Conservation (phyloP, 2,329 filamentous ascomycete species). For the Claviceps sp. region DNA sequence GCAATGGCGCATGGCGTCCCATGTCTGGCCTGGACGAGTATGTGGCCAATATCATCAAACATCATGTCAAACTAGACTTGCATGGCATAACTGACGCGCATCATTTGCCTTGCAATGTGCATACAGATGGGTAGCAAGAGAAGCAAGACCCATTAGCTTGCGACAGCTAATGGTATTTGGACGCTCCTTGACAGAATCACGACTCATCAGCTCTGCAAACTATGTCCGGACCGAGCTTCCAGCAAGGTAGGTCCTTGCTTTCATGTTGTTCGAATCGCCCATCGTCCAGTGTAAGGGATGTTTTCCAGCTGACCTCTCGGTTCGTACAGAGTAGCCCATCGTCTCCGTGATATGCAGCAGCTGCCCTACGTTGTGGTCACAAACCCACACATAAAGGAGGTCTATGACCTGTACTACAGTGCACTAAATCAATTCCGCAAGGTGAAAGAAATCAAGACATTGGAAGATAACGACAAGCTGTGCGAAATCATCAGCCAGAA, state of each 20-base stretch:
- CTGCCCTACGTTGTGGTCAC: slow-evolving; percentile 90
- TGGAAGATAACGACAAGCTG: slow-evolving; percentile 81
- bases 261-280: background rate
- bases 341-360: slow-evolving; percentile 92
- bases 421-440: slow-evolving; percentile 89
- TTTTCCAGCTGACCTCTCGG: background rate
- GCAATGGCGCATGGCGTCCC: slow-evolving; percentile 42
- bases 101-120: background rate
- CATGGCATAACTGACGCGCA: slow-evolving; percentile 3
- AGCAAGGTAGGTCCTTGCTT: slow-evolving; percentile 12
- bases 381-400: slow-evolving; percentile 86
- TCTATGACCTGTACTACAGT: slow-evolving; percentile 92
- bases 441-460: slow-evolving; percentile 65
- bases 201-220: slow-evolving; percentile 87
- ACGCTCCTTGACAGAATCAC: slow-evolving; percentile 76
- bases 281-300: background rate
- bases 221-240: slow-evolving; percentile 85
- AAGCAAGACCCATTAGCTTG: slow-evolving; percentile 88
- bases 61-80: background rate
- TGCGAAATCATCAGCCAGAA: slow-evolving; percentile 70
- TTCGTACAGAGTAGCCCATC: slow-evolving; percentile 62
- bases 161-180: slow-evolving; percentile 97
- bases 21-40: slow-evolving; percentile 53
- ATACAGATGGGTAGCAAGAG: slow-evolving; percentile 76
- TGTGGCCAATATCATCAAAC: slow-evolving; percentile 13